Conservation (phyloP, 2,329 filamentous ascomycete genomes). For the Apiospora phragmitis region DNA sequence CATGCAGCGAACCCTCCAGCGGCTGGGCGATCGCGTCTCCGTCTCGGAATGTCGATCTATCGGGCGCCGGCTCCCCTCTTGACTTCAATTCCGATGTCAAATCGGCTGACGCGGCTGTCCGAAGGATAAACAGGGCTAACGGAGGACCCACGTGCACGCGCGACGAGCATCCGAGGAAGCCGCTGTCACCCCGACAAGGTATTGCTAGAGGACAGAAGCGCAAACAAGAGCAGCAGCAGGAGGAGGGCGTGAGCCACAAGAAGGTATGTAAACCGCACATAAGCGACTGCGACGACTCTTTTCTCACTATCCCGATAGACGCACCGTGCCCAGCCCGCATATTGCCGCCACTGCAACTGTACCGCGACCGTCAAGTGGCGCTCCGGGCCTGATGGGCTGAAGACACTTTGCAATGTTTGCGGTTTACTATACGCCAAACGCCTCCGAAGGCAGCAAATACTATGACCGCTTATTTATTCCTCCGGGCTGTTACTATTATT, state of each 20-base stretch:
- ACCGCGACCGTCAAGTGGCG: slow-evolving; percentile 2
- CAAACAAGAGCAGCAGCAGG: background rate
- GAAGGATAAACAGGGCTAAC: background rate
- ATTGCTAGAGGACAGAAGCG: background rate
- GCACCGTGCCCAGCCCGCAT: background rate
- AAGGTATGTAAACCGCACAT: background rate
- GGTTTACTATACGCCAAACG: slow-evolving; percentile 2
- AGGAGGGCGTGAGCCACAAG: background rate
- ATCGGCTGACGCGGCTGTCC: background rate
- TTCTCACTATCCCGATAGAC: background rate
- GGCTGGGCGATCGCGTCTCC: background rate
- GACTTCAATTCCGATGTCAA: background rate
- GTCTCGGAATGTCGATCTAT: background rate
- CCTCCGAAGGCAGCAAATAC: background rate
- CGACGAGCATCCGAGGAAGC: background rate
- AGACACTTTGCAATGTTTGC: slow-evolving; percentile 8
- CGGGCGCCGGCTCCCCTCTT: background rate
- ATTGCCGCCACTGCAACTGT: background rate
- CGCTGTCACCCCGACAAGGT: background rate
- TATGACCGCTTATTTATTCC: background rate
- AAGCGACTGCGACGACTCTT: background rate
- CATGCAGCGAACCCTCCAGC: background rate
- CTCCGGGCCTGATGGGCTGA: background rate
- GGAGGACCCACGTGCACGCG: background rate
- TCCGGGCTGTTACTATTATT: too few relatives aligned